Base-by-base conservation (phyloP, 129 eudicot genomes). In the Artemisia annua region DNA sequence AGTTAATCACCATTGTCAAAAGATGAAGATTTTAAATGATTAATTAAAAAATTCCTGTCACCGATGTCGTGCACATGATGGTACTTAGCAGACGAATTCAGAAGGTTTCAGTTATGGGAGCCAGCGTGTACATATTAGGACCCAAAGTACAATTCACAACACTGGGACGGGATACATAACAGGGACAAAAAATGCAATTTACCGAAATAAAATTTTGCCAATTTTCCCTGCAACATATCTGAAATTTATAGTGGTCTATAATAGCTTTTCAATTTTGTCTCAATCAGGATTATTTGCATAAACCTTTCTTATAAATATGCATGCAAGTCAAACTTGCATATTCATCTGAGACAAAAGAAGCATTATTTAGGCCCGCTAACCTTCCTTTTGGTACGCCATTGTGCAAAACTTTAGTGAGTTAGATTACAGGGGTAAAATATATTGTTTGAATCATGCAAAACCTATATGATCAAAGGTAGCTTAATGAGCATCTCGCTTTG, bases 1-100 rank as follows among this genome's bases (percentile, higher is more conserved):
- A 53, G 60, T 48, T 30, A 32, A 59, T 60, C 68, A 67, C 75
- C 28, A 69, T 49, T 1, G 80, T 55, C 20, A 70, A 43, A 46
- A 26, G 43, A 20, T 11, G 14, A 69, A 10, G 32, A 18, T 9
- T 13, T 55, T 39, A 35, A 52, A 24, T 48, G 56, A 48, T 56
- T 15, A 12, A 48, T 16, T 19, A 15, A 48, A n/a, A 51, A 14
- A 67, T 1, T 39, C 11, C 46, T 7, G 46, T 39, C 46, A 39
- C 46, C 46, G 10, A 39, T 39, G 46, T 39, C 46, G 3, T 20
- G 7, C 24, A 15, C 39, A 19, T 51, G 46, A 7, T 39, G 46
- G 10, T 39, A 39, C 46, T 39, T 39, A 39, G 46, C 2, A 39
- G 46, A 8, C 1, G 46, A 7, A 39, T 39, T 39, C 46, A 48